Percentiles rank a stretch among this genome's conserved stretches.
phyloP scores from a whole-genome alignment of 2,329 filamentous ascomycete species.

The Fusarium protoensiforme region DNA sequence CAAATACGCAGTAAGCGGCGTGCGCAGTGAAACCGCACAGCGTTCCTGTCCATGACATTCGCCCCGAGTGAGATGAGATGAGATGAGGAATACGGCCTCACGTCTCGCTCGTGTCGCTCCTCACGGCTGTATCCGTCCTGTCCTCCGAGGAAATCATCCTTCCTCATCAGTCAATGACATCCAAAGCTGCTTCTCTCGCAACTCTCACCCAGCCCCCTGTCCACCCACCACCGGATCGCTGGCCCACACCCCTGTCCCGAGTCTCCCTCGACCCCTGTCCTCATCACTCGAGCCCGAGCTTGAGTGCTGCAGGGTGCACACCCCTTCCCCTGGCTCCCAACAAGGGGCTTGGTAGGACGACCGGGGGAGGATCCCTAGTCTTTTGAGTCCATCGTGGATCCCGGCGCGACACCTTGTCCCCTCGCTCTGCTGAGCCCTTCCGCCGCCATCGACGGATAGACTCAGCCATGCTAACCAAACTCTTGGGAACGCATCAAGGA shows the following conservation, averaged over 20 bases:
- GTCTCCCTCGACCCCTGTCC: slow-evolving; percentile 22
- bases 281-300: slow-evolving; percentile 5
- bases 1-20: slow-evolving; percentile 7
- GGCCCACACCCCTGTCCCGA: slow-evolving; percentile 21
- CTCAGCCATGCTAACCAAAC: slow-evolving; percentile 49
- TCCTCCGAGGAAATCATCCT: not conserved
- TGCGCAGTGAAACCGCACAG: not conserved
- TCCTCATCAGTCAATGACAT: not conserved
- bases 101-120: slow-evolving; percentile 10
- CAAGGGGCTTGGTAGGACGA: slow-evolving; percentile 11
- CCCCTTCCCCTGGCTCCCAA: slow-evolving; percentile 26
- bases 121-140: not conserved
- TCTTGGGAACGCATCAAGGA: slow-evolving; percentile 44
- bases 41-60: not conserved
- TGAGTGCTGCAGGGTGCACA: slow-evolving; percentile 15
- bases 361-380: slow-evolving; percentile 28
- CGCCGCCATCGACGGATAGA: slow-evolving; percentile 48
- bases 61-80: not conserved
- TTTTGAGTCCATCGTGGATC: slow-evolving; percentile 37
- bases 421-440: slow-evolving; percentile 40
- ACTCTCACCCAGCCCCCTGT: not conserved
- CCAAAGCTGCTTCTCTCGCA: slow-evolving; percentile 8
- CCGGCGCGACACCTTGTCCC: slow-evolving; percentile 22
- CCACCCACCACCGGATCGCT: slow-evolving; percentile 24
- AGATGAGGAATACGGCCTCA: not conserved